Percentiles rank a stretch among this genome's conserved stretches.
Conservation (phyloP, 441 rosid species). For the Aleurites moluccanus region DNA sequence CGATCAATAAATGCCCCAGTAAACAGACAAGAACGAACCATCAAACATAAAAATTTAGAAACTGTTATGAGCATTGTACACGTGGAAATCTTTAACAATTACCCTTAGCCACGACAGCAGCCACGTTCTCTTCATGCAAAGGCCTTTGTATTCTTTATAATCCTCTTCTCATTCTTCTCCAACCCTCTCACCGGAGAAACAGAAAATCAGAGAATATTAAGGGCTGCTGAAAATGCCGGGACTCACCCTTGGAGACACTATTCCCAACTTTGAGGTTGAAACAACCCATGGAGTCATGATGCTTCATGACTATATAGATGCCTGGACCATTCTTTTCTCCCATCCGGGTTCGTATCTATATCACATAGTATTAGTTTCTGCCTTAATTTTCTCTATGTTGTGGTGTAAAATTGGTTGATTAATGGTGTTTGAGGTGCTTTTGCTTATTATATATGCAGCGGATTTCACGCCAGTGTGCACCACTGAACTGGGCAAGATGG, state of each 20-base stretch:
- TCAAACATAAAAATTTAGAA: background rate
- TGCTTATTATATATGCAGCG: slow-evolving; percentile 31
- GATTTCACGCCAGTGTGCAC: slow-evolving; percentile 91
- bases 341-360: slow-evolving; percentile 44
- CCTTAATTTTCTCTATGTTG: no score
- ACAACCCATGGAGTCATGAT: slow-evolving; percentile 63
- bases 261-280: slow-evolving; percentile 45
- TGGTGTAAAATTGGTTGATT: no score
- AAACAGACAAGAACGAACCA: no score
- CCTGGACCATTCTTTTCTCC: slow-evolving; percentile 80
- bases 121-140: slow-evolving; percentile 54
- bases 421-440: background rate
- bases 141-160: background rate
- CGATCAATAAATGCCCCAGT: no score
- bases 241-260: slow-evolving; percentile 65
- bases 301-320: slow-evolving; percentile 63
- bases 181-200: background rate
- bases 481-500: slow-evolving; percentile 76
- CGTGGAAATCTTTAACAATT: slow-evolving; percentile 19
- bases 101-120: slow-evolving; percentile 22
- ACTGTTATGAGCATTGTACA: background rate
- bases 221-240: slow-evolving; percentile 57
- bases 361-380: no score
- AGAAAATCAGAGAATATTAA: no score
- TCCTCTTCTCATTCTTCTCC: no score